A percentile compares a stretch with the other conserved stretches of the same genome.
These are phyloP conservation scores for Chrysoporthe cubensis DNA, from an alignment of 2,329 filamentous ascomycete genomes.

Conservation along the genomic window DNA sequence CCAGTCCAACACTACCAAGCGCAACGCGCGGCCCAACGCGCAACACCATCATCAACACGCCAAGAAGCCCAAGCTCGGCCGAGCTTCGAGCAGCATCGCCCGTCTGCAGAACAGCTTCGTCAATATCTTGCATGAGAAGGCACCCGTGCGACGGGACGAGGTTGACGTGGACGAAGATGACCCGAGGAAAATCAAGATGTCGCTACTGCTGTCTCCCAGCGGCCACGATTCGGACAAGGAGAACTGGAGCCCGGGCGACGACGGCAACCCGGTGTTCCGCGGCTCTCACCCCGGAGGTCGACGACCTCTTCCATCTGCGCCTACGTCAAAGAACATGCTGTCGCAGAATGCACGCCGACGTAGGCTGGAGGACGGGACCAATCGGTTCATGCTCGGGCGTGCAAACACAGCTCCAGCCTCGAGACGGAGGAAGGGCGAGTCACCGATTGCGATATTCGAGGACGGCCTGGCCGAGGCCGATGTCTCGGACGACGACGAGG, in stretches of 20 bases:
- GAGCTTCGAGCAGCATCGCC: slow-evolving; percentile 65
- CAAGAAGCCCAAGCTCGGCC: slow-evolving; percentile 67
- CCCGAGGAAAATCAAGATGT: slow-evolving; percentile 47
- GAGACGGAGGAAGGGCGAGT: slow-evolving; percentile 37
- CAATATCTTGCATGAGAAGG: slow-evolving; percentile 41
- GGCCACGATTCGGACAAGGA: slow-evolving; percentile 90
- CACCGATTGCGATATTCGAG: slow-evolving; percentile 56
- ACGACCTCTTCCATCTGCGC: slow-evolving; percentile 43
- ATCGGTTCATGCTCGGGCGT: slow-evolving; percentile 40
- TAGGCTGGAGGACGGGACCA: slow-evolving; percentile 46
- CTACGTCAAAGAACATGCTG: slow-evolving; percentile 14
- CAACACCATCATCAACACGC: slow-evolving; percentile 41
- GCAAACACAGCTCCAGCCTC: slow-evolving; percentile 47
- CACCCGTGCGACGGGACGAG: slow-evolving; percentile 38
- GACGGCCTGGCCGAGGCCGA: slow-evolving; percentile 43
- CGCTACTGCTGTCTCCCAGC: slow-evolving; percentile 47
- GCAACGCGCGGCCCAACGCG: slow-evolving; percentile 54
- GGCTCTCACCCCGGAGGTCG: slow-evolving; percentile 34
- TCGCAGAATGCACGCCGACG: slow-evolving; percentile 46
- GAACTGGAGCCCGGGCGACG: slow-evolving; percentile 72
- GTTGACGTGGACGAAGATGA: slow-evolving; percentile 41
- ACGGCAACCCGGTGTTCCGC: slow-evolving; percentile 42
- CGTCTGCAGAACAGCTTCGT: slow-evolving; percentile 55
- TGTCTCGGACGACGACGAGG: slow-evolving; percentile 20
- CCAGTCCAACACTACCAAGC: slow-evolving; percentile 65